Conservation (phyloP, 2,329 filamentous ascomycete genomes). For the Colletotrichum musae region DNA sequence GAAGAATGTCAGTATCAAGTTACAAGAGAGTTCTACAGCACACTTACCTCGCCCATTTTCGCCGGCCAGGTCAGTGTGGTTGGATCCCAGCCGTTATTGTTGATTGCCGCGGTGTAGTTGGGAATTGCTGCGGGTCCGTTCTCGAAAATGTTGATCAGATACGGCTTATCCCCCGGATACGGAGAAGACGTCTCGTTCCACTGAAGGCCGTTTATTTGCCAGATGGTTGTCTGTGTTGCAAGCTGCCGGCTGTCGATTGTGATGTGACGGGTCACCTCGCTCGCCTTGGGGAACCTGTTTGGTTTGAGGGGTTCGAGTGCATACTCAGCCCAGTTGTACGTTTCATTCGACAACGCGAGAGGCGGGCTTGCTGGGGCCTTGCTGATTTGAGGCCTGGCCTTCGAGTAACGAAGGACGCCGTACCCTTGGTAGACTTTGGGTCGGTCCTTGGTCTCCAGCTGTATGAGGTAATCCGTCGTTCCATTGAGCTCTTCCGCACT, state of each 20-base stretch:
- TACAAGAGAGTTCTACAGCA: constrained; percentile 59
- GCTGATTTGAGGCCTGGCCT: constrained; percentile 23
- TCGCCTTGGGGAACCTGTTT: constrained; percentile 54
- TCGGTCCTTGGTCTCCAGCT: constrained; percentile 65
- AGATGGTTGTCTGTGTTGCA: constrained; percentile 1
- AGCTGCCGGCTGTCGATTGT: constrained; percentile 53
- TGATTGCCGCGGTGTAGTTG: constrained; percentile 64
- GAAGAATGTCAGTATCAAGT: neutral
- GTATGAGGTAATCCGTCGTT: constrained; percentile 59
- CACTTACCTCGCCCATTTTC: constrained; percentile 68
- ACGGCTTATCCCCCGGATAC: constrained; percentile 51
- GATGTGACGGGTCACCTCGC: constrained; percentile 65
- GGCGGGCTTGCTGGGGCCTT: constrained; percentile 39
- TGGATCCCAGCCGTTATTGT: constrained; percentile 69
- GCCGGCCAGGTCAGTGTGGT: constrained; percentile 65
- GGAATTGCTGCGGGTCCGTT: constrained; percentile 61
- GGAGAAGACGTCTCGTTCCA: constrained; percentile 56
- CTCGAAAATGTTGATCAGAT: constrained; percentile 67
- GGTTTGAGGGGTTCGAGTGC: constrained; percentile 55
- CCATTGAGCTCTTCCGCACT: constrained; percentile 56
- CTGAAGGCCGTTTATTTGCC: constrained; percentile 56
- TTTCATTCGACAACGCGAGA: constrained; percentile 52
- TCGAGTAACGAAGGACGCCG: constrained; percentile 61
- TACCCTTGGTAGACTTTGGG: constrained; percentile 62
- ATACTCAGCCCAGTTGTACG: constrained; percentile 61